These are phyloP conservation scores for Spathaspora girioi DNA, from an alignment of 805 yeast genomes.

Conservation along the genomic window DNA sequence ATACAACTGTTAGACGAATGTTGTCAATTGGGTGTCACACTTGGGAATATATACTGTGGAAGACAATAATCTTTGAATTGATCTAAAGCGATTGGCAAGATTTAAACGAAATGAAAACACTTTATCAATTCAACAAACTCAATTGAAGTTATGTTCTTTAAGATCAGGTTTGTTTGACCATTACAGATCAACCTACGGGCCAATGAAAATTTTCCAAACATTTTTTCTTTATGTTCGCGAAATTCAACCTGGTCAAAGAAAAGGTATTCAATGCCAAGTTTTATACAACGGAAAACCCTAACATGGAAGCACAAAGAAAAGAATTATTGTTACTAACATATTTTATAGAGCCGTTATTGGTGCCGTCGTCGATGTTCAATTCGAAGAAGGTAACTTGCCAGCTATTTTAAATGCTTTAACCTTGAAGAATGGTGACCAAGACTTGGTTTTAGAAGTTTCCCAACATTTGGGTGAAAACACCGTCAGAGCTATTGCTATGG, in stretches of 20 bases:
- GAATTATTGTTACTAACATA: slow-evolving; percentile 26
- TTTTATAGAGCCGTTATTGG: slow-evolving; percentile 85
- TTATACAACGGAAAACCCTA: background rate
- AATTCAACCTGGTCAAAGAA: background rate
- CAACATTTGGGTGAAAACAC: slow-evolving; percentile 99
- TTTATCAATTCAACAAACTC: background rate
- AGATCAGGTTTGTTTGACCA: too few relatives aligned
- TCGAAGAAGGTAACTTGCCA: slow-evolving; percentile 96
- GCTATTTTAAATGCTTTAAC: slow-evolving; percentile 96
- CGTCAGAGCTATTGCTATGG: slow-evolving; percentile 99
- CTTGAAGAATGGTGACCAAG: slow-evolving; percentile 71
- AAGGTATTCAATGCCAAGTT: background rate
- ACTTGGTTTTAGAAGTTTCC: slow-evolving; percentile 95
- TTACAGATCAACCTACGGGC: slow-evolving; percentile 4
- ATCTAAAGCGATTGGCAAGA: background rate
- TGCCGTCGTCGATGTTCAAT: slow-evolving; percentile 99
- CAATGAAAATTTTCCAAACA: slow-evolving; percentile 23
- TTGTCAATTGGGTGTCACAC: background rate
- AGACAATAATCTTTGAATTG: too few relatives aligned
- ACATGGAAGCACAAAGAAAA: background rate
- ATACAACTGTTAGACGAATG: background rate
- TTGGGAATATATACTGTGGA: too few relatives aligned
- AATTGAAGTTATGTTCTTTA: background rate
- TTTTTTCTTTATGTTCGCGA: background rate
- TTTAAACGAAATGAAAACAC: background rate